phyloP scores from a whole-genome alignment of 108 stramenopile species.

The Stephanodiscus triporus region DNA sequence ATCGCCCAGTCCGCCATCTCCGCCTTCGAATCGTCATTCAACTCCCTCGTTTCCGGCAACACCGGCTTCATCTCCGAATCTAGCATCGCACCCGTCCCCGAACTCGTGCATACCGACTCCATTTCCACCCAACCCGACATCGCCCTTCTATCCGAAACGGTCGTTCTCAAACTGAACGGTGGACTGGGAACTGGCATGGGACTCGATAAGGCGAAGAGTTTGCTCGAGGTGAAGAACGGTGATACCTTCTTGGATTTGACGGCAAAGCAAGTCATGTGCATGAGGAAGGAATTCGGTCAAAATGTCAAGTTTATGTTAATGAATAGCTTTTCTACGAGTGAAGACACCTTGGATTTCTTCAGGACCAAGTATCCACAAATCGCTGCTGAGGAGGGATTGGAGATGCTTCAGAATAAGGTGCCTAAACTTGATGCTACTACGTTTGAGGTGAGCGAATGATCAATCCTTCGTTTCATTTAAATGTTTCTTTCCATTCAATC shows the following conservation, averaged over 20 bases:
- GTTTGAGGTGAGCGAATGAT: constrained; percentile 63
- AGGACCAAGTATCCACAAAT: constrained; percentile 82
- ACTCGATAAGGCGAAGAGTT: constrained; percentile 98
- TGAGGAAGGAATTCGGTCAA: constrained; percentile 89
- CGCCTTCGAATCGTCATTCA: constrained; percentile 91
- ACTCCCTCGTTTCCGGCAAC: constrained; percentile 88
- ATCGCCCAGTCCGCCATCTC: constrained; percentile 88
- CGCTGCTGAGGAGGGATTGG: constrained; percentile 93
- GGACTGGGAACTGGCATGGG: constrained; percentile 99
- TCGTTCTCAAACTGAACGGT: constrained; percentile 99
- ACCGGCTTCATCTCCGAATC: constrained; percentile 97
- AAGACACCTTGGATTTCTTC: constrained; percentile 95
- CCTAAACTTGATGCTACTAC: constrained; percentile 95
- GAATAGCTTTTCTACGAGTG: constrained; percentile 98
- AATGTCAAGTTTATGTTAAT: constrained; percentile 99
- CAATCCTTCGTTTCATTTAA: not conserved
- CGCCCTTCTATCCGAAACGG: constrained; percentile 87
- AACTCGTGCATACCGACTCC: constrained; percentile 83
- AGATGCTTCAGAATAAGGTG: constrained; percentile 99
- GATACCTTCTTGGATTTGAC: constrained; percentile 99
- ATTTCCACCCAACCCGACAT: constrained; percentile 65
- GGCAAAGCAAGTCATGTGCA: constrained; percentile 96
- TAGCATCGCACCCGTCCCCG: constrained; percentile 90
- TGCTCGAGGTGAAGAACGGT: constrained; percentile 95
- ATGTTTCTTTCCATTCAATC: not conserved